phyloP scores from a whole-genome alignment of 1,284 basidiomycete genomes.

The Cutaneotrichosporon cutaneum region DNA sequence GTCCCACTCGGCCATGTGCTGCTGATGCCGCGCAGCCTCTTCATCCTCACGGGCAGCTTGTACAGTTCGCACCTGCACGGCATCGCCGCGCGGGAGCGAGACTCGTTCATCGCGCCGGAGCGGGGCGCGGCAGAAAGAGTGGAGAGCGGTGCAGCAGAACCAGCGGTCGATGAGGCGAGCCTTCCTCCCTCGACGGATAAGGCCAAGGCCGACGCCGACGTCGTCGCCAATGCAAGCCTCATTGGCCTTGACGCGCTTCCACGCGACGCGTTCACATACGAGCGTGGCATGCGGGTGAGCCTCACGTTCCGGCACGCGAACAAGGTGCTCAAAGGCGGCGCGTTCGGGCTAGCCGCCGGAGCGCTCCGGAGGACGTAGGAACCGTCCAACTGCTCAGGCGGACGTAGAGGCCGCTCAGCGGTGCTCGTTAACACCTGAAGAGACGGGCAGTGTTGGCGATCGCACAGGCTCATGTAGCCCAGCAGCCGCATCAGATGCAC shows the following conservation, averaged over 20 bases:
- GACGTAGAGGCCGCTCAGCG: too few relatives aligned
- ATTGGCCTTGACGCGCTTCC: conserved; percentile 55
- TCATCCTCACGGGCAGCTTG: conserved; percentile 68
- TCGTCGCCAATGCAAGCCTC: conserved; percentile 62
- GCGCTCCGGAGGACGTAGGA: neutral
- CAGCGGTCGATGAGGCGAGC: too few relatives aligned
- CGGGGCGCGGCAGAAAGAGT: neutral
- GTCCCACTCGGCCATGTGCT: conserved; percentile 69
- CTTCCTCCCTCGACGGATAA: conserved; percentile 17
- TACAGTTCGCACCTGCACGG: conserved; percentile 74
- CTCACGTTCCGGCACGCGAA: conserved; percentile 82
- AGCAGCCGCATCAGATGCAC: neutral
- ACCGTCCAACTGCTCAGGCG: neutral
- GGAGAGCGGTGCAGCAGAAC: neutral
- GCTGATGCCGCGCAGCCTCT: conserved; percentile 74
- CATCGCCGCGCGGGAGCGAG: conserved; percentile 57
- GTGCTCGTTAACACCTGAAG: neutral
- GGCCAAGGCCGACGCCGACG: conserved; percentile 33
- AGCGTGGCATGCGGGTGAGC: conserved; percentile 67
- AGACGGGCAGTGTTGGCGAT: too few relatives aligned
- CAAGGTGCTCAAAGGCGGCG: conserved; percentile 58
- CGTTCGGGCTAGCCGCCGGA: conserved; percentile 22
- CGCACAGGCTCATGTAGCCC: neutral
- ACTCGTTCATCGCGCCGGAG: conserved; percentile 6
- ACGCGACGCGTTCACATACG: conserved; percentile 57